Conservation (phyloP, 2,329 filamentous ascomycete species). For the Phaeomoniella chlamydospora region DNA sequence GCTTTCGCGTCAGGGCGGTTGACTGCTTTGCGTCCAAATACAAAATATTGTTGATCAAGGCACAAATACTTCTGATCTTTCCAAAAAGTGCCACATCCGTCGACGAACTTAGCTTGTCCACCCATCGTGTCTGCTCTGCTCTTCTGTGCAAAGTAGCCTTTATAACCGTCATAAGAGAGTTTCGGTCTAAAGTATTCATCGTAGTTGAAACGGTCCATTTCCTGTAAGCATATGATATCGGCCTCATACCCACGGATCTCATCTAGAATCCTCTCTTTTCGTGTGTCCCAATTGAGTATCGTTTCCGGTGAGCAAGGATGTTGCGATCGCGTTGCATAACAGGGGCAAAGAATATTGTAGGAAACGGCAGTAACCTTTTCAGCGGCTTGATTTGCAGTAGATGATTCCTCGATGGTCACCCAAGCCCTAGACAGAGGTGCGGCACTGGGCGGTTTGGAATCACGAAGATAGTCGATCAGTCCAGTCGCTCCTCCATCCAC, state of each 20-base stretch:
- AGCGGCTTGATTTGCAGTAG: conserved; percentile 33
- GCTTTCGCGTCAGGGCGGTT: conserved; percentile 94
- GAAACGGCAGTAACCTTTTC: conserved; percentile 73
- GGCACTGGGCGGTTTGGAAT: conserved; percentile 66
- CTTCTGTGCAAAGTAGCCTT: conserved; percentile 85
- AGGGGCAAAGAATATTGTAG: conserved; percentile 93
- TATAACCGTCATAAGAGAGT: conserved; percentile 77
- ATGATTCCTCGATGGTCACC: conserved; percentile 53
- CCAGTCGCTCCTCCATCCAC: conserved; percentile 78
- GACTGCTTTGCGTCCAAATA: conserved; percentile 84
- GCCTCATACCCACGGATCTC: conserved; percentile 68
- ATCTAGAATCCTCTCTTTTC: conserved; percentile 66
- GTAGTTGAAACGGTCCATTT: conserved; percentile 84
- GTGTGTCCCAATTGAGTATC: conserved; percentile 75
- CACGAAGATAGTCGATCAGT: conserved; percentile 68
- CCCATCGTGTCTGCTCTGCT: conserved; percentile 82
- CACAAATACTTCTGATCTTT: conserved; percentile 89
- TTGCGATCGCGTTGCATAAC: conserved; percentile 68
- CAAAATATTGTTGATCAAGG: conserved; percentile 85
- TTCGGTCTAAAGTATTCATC: conserved; percentile 82
- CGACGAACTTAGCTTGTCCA: conserved; percentile 77
- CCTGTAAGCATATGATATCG: conserved; percentile 85
- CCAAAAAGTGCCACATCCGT: conserved; percentile 94
- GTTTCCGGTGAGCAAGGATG: conserved; percentile 83
- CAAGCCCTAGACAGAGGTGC: conserved; percentile 64